Evolutionary conservation across 192 early-diverging fungal genomes (phyloP).

Genomic region (Coemansia sp.): DNA sequence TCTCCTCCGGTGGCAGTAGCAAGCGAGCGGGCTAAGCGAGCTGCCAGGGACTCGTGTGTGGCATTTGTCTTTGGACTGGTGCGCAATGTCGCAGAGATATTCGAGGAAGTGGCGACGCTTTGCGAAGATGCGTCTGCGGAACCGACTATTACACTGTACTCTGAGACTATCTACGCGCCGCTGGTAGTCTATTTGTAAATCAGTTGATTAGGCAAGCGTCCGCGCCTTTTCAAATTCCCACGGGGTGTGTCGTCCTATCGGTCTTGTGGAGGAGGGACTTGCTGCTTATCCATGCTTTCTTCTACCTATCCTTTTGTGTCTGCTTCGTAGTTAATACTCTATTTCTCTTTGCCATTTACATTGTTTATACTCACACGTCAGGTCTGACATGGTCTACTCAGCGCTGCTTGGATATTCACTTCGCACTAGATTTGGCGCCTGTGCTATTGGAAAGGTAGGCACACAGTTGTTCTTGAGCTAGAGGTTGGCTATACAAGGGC

Average conservation of each 20-base stretch:
- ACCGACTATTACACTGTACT: slow-evolving; percentile 26
- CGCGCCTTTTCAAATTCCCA: slow-evolving; percentile 15
- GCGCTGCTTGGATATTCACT: slow-evolving; percentile 1
- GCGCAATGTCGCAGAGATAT: slow-evolving; percentile 46
- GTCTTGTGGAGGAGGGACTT: neutral
- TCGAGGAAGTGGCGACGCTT: slow-evolving; percentile 45
- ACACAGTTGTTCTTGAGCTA: neutral
- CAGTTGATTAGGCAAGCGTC: neutral
- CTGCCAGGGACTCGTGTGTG: slow-evolving; percentile 23
- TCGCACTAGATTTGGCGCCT: neutral
- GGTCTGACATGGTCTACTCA: neutral
- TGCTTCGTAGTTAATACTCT: neutral
- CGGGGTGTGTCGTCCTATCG: neutral
- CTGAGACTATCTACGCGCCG: slow-evolving; percentile 18
- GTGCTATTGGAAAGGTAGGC: slow-evolving; percentile 1
- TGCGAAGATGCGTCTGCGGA: slow-evolving; percentile 30
- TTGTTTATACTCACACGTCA: too few relatives aligned
- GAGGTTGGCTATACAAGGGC: neutral
- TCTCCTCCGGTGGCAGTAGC: neutral
- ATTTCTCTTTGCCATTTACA: neutral
- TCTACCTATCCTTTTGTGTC: neutral
- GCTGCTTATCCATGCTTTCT: neutral
- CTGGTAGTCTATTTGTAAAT: slow-evolving; percentile 24
- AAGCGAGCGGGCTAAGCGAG: neutral
- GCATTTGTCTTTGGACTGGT: slow-evolving; percentile 53